Conservation (phyloP, 1,139 yeast species). For the Diutina rugosa region DNA sequence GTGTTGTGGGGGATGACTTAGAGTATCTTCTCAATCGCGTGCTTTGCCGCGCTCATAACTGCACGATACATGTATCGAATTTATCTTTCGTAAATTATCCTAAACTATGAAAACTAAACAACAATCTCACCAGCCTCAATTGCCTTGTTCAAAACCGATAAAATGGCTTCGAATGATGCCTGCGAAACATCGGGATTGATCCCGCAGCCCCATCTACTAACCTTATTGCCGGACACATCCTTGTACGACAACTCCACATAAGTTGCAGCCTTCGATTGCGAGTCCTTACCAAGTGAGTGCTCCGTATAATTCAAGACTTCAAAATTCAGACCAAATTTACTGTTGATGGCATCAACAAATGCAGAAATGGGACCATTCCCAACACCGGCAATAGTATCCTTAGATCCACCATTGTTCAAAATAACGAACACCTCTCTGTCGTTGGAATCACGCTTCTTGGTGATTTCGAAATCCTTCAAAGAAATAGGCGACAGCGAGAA, state of each 20-base stretch:
- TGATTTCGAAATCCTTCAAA: constrained; percentile 37
- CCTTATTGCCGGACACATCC: constrained; percentile 32
- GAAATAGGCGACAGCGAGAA: constrained; percentile 16
- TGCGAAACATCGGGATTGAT: constrained; percentile 86
- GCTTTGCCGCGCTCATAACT: neutral
- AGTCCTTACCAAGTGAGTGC: constrained; percentile 76
- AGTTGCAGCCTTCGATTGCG: constrained; percentile 83
- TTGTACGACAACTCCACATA: constrained; percentile 46
- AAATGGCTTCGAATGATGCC: constrained; percentile 72
- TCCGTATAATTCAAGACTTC: constrained; percentile 81
- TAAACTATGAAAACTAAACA: constrained; percentile 2
- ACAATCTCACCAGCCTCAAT: constrained; percentile 6
- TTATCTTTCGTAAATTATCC: too few relatives aligned
- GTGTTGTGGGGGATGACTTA: neutral
- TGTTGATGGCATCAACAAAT: constrained; percentile 63
- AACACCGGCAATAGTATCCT: constrained; percentile 41
- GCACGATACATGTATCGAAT: too few relatives aligned
- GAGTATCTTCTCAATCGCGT: neutral
- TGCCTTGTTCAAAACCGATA: constrained; percentile 53
- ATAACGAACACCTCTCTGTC: constrained; percentile 22
- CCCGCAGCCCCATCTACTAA: constrained; percentile 84
- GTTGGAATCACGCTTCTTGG: constrained; percentile 16
- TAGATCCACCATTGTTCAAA: constrained; percentile 33
- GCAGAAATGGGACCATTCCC: constrained; percentile 98
- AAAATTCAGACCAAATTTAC: constrained; percentile 39